Evolutionary conservation across 2,329 filamentous ascomycete genomes (phyloP).

Genomic region (Aspergillus versicolor): DNA sequence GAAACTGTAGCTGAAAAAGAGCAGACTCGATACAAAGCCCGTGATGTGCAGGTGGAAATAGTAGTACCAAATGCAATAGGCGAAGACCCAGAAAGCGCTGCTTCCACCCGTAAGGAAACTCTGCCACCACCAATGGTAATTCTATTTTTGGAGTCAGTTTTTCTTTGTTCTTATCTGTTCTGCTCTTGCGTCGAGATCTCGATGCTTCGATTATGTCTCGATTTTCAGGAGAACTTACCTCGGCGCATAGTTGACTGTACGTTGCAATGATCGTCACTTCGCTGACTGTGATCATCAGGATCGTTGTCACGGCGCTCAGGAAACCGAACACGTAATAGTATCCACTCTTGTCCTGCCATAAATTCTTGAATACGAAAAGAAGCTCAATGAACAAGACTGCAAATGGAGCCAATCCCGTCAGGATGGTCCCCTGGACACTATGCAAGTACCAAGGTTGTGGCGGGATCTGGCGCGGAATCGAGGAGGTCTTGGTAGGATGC

Average conservation of each 20-base stretch:
- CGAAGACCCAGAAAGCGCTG: slow-evolving; percentile 77
- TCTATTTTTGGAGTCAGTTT: slow-evolving; percentile 43
- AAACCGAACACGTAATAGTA: slow-evolving; percentile 94
- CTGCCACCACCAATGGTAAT: slow-evolving; percentile 92
- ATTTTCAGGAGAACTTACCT: slow-evolving; percentile 47
- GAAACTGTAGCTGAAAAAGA: slow-evolving; percentile 85
- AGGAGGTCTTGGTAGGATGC: slow-evolving; percentile 75
- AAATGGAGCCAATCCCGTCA: slow-evolving; percentile 79
- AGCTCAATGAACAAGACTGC: slow-evolving; percentile 86
- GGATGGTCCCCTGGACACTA: slow-evolving; percentile 61
- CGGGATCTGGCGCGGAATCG: slow-evolving; percentile 72
- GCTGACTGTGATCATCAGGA: slow-evolving; percentile 73
- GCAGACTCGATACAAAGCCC: slow-evolving; percentile 73
- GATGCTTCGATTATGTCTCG: not conserved
- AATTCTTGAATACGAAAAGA: slow-evolving; percentile 79
- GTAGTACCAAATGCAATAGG: slow-evolving; percentile 84
- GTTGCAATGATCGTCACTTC: slow-evolving; percentile 82
- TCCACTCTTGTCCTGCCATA: slow-evolving; percentile 88
- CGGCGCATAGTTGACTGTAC: slow-evolving; percentile 77
- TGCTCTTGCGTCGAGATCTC: too few relatives aligned
- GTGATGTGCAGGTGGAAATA: slow-evolving; percentile 75
- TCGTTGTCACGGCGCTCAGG: slow-evolving; percentile 69
- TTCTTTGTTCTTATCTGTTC: too few relatives aligned
- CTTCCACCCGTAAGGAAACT: slow-evolving; percentile 77
- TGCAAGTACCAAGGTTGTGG: slow-evolving; percentile 72